Evolutionary conservation across 805 yeast genomes (phyloP).

Genomic region (Ogataea paradorogensis): DNA sequence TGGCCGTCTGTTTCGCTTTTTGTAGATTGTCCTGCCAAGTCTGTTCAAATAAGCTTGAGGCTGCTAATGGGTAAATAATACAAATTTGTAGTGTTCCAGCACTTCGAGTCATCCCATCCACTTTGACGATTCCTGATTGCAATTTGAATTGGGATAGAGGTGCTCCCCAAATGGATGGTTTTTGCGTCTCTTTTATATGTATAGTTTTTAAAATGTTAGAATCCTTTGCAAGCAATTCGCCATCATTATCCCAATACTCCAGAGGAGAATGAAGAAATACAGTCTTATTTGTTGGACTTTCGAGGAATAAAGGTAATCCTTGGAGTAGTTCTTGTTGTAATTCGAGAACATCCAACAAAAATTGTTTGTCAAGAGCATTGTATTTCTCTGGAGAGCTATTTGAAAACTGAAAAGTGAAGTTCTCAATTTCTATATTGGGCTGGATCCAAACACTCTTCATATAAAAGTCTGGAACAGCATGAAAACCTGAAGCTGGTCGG

Average conservation of each 20-base stretch:
- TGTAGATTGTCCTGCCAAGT: constrained; percentile 34
- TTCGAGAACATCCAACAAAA: constrained; percentile 33
- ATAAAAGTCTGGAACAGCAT: constrained; percentile 18
- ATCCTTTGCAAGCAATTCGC: constrained; percentile 31
- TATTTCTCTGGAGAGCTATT: constrained; percentile 5
- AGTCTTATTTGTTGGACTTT: constrained; percentile 15
- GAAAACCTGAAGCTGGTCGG: constrained; percentile 9
- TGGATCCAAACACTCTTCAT: constrained; percentile 37
- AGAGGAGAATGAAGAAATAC: constrained; percentile 40
- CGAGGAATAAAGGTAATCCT: constrained; percentile 18
- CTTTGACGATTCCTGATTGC: constrained; percentile 38
- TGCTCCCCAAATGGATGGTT: constrained; percentile 22
- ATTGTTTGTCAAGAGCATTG: constrained; percentile 36
- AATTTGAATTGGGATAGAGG: constrained; percentile 28
- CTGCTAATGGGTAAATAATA: constrained; percentile 27
- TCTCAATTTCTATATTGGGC: constrained; percentile 16
- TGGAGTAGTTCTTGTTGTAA: constrained; percentile 30
- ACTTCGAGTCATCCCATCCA: constrained; percentile 42
- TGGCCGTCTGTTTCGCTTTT: constrained; percentile 12
- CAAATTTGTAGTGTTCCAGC: constrained; percentile 40
- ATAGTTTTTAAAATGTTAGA: constrained; percentile 38
- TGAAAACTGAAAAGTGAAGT: not conserved
- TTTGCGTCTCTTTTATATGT: constrained; percentile 27
- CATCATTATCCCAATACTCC: constrained; percentile 41
- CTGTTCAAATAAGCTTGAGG: constrained; percentile 19